A percentile compares a stretch with the other conserved stretches of the same genome.
These are phyloP conservation scores for Daldinia caldariorum DNA, from an alignment of 495 filamentous ascomycete genomes.

Conservation along the genomic window DNA sequence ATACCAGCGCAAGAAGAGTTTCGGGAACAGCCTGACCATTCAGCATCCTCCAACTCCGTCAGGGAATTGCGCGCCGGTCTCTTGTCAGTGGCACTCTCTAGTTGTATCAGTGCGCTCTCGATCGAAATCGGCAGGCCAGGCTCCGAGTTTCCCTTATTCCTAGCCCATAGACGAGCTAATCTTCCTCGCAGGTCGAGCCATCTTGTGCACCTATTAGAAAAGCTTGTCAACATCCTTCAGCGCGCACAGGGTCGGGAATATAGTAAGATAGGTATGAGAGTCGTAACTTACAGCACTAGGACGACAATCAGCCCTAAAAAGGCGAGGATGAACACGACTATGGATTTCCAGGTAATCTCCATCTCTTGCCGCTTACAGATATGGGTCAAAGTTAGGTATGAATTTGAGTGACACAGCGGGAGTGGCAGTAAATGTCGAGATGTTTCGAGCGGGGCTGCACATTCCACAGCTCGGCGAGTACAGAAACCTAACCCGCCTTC, in stretches of 20 bases:
- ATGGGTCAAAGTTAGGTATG: not conserved
- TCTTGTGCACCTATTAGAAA: constrained; percentile 11
- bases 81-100: constrained; percentile 35
- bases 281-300: constrained; percentile 22
- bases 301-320: constrained; percentile 14
- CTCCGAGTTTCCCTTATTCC: constrained; percentile 12
- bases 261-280: not conserved
- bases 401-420: constrained; percentile 1
- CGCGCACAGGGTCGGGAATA: not conserved
- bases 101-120: constrained; percentile 28
- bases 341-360: constrained; percentile 15
- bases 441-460: constrained; percentile 22
- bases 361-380: constrained; percentile 18
- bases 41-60: constrained; percentile 26
- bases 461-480: constrained; percentile 34
- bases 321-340: constrained; percentile 12
- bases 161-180: not conserved
- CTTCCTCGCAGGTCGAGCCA: constrained; percentile 7
- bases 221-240: constrained; percentile 8
- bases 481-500: constrained; percentile 22
- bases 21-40: constrained; percentile 23
- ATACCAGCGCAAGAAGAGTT: not conserved
- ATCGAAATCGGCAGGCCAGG: constrained; percentile 23
- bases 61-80: constrained; percentile 12
- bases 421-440: constrained; percentile 18